Base-by-base conservation (phyloP, 2,329 filamentous ascomycete genomes). In the Knufia fluminis region DNA sequence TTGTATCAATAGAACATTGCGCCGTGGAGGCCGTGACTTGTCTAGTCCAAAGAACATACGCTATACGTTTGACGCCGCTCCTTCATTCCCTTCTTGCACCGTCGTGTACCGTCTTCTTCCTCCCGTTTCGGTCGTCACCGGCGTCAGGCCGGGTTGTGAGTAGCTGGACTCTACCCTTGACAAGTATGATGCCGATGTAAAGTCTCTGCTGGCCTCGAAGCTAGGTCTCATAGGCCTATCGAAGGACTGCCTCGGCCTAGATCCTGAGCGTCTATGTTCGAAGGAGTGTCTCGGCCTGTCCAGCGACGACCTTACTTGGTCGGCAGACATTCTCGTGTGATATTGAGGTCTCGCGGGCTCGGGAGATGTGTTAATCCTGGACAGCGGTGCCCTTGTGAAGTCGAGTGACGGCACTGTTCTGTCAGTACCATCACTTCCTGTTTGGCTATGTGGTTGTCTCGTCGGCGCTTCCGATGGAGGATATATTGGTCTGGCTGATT, bases 341-440 rank as follows among this genome's bases (percentile, higher is more conserved):
- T 31, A 10, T 16, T 4, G 12, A 10, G 45, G 45, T 23, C 33
- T 22, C 8, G 17, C 14, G 19, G 32, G 10, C 4, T 48, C 45
- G 9, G 45, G 45, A n/a, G 33, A 39, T 3, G 45, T 26, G n/a
- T 39, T 22, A n/a, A 28, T 16, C 19, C 23, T 26, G 8, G 6
- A 20, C 22, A 38, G 6, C 28, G 22, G 24, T 2, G 42, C 10
- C 17, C 23, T 39, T 1, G 49, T 22, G 22, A 53, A 48, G 28
- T 60, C 57, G 41, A 59, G 48, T 2, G 57, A 59, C 9, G 54
- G 57, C 28, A 51, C 54, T 19, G 88, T 94, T 66, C 89, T 94
- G 60, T 94, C 90, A 44, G 92, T 96, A 53, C 88, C 91, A 66
- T 95, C 90, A 68, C 90, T 96, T 53, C 89, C 88, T 59, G 91